Evolutionary conservation across 441 rosid species (phyloP), one percentile per base, ranked within the genome.

Genomic region (Adansonia gregorii): DNA sequence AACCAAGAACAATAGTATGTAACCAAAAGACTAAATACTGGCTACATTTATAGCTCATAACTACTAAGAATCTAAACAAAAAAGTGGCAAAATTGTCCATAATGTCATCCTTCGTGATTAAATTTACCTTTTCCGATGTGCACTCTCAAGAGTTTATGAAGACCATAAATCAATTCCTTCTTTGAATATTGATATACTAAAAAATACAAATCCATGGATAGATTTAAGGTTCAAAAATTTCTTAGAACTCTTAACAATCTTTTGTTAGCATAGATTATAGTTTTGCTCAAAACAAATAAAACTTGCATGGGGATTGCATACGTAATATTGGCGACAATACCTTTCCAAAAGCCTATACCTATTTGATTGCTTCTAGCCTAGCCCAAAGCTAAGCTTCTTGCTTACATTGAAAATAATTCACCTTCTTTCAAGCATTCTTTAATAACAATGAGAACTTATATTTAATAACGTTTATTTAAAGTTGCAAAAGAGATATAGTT

Each of bases 221-320:
- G 22, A 51, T 17, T 51, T 51, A 70, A 17, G 60, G 27, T 14
- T 31, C 12, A 70, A 67, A 67, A 68, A 11, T 46, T 68, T 46
- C 41, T 46, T 6, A 11, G 35, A 12, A 46, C 41, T 46, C 35
- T 2, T 67, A 24, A 68, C 4, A 15, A 12, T 22, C 58, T 54
- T 68, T 68, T 48, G 19, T 48, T 49, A 69, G 73, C 60, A 55
- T 55, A 55, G 10, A 69, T 49, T 14, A 22, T 69, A 46, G 58
- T 48, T 49, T 56, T 49, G 59, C 41, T 69, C 15, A 69, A 14
- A 69, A 49, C 6, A 49, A 69, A 22, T 12, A 24, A 48, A 69
- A 6, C 1, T 66, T 27, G 6, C 17, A 15, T 70, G 45, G 22
- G 22, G 20, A n/a, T 51, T 49, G 8, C 15, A 15, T 70, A 27